Conservation (phyloP, 768 basidiomycete genomes). For the Mycena indigotica region DNA sequence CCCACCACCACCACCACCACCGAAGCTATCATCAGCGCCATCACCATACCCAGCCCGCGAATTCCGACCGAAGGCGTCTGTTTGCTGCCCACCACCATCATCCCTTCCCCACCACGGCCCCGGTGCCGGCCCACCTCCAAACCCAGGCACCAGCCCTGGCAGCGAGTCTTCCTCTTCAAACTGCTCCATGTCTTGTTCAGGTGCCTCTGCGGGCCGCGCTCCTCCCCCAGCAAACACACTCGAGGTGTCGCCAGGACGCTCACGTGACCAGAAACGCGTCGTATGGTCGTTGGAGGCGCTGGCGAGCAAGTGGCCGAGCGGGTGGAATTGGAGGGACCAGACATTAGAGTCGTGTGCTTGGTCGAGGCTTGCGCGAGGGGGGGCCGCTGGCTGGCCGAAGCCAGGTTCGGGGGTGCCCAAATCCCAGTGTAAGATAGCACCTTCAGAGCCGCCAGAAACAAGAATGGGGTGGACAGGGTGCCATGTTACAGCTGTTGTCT, state of each 20-base stretch:
- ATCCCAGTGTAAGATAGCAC: conserved; percentile 93
- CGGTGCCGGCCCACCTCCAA: conserved; percentile 45
- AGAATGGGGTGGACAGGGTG: conserved; percentile 93
- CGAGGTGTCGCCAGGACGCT: conserved; percentile 81
- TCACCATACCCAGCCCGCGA: too few species aligned
- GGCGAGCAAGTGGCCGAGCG: conserved; percentile 91
- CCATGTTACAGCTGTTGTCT: conserved; percentile 79
- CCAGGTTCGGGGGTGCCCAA: conserved; percentile 66
- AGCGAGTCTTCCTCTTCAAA: conserved; percentile 69
- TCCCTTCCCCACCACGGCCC: conserved; percentile 50
- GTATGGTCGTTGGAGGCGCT: conserved; percentile 98
- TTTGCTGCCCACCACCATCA: conserved; percentile 34
- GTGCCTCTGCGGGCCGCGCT: conserved; percentile 78
- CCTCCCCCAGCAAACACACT: conserved; percentile 79
- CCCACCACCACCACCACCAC: background rate
- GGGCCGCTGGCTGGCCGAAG: conserved; percentile 43
- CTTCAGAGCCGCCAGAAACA: conserved; percentile 93
- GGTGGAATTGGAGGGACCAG: conserved; percentile 94
- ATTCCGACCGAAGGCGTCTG: conserved; percentile 27
- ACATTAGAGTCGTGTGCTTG: conserved; percentile 98
- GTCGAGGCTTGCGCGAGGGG: conserved; percentile 82
- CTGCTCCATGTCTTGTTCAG: conserved; percentile 29
- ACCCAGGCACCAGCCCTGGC: conserved; percentile 74
- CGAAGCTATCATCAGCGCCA: too few species aligned
- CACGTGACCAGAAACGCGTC: conserved; percentile 97